Percentiles rank a stretch among this genome's conserved stretches.
Evolutionary conservation across 139 green algal genomes (phyloP).

Genomic region (Deuterostichococcus epilithicus): DNA sequence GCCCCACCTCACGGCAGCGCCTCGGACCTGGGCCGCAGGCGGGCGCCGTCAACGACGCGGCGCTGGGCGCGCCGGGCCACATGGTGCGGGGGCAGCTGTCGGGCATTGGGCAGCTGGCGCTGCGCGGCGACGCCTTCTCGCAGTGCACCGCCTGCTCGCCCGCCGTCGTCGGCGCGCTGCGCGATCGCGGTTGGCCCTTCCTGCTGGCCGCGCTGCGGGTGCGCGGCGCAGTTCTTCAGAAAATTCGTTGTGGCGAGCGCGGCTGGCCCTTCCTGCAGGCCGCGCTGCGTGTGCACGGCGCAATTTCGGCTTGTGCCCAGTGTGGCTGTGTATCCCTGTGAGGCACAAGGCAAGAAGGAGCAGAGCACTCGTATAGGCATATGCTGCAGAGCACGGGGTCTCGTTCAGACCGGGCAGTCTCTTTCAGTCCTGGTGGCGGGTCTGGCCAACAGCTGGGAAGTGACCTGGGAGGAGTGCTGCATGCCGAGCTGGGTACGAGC

Average conservation of each 20-base stretch:
- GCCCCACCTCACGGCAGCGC: no score
- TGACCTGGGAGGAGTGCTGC: no score
- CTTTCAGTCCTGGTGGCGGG: no score
- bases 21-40: no score
- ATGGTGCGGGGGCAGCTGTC: constrained; percentile 39
- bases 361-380: no score
- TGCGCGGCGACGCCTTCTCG: constrained; percentile 68
- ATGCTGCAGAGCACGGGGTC: no score
- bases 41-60: constrained; percentile 7
- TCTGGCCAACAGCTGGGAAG: no score
- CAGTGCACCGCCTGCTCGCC: constrained; percentile 90
- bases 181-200: constrained; percentile 46
- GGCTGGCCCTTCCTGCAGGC: background rate
- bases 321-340: background rate
- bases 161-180: constrained; percentile 65
- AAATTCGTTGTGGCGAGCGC: background rate
- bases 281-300: background rate
- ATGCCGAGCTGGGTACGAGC: no score
- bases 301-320: background rate
- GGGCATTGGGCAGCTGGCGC: constrained; percentile 21
- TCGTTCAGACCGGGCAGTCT: no score
- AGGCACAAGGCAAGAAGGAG: no score
- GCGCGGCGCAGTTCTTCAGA: background rate
- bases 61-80: constrained; percentile 54
- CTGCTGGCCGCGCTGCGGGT: constrained; percentile 48